Evolutionary conservation across 2,329 filamentous ascomycete genomes (phyloP), one percentile per base, ranked within the genome.

Genomic region (Cladophialophora immunda): DNA sequence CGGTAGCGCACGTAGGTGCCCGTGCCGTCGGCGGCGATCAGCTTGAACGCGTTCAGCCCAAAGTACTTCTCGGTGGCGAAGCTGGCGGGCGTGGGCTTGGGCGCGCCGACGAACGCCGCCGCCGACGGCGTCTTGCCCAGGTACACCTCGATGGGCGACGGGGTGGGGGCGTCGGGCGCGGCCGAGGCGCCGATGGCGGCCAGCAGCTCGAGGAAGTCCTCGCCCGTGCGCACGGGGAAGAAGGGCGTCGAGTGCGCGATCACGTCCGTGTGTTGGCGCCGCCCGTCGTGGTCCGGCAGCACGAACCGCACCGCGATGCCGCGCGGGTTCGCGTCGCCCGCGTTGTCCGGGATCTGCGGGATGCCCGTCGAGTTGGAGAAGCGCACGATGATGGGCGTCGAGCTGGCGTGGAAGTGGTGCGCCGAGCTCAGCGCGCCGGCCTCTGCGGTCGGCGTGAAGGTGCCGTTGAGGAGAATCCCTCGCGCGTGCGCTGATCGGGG

Each of bases 201-300:
- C 34, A 87, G 77, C 58, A 87, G 79, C 8, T 79, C 78, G 1
- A 86, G 78, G 55, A 86, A 85, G n/a, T 82, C 83, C 15, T 80
- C 84, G 15, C 85, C 85, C 0, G 83, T 86, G 38, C 80, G 78
- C 0, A 80, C 80, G 0, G 86, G 85, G 75, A 88, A 87, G 73
- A 78, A 81, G 1, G 81, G 78, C 0, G 82, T 84, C 0, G 81
- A 84, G 75, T 88, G 85, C 0, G 80, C 75, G 58, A 88, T 77
- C 70, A 88, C 84, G 72, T 89, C 86, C 1, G 85, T 87, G 75
- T 88, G 86, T 22, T 79, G 74, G 54, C 78, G 78, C 15, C 80
- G 77, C 1, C 78, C 77, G 6, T 71, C 70, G 3, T 75, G 73
- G 41, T 74, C 66, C 11, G 76, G 74, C 2, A 85, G 78, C 19